Conservation (phyloP, 306 rosid species). For the Pueraria montana region DNA sequence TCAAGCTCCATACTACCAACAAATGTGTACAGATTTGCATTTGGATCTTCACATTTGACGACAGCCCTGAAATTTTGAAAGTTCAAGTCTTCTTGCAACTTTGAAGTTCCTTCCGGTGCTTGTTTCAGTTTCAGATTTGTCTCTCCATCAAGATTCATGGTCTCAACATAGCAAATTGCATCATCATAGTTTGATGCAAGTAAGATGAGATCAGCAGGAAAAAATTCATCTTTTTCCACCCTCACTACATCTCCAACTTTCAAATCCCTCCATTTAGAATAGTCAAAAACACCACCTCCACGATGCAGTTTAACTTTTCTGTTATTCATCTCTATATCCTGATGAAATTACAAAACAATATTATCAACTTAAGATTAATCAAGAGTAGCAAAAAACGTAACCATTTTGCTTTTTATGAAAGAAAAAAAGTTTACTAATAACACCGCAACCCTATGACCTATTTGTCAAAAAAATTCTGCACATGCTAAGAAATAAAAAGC, state of each 20-base stretch:
- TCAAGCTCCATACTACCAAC: conserved; percentile 78
- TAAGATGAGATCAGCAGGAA: conserved; percentile 96
- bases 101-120: conserved; percentile 77
- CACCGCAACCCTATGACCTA: not conserved
- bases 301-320: conserved; percentile 78
- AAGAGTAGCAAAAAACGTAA: conserved; percentile 19
- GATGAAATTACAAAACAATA: conserved; percentile 48
- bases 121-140: conserved; percentile 94
- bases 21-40: conserved; percentile 90
- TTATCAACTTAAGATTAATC: conserved; percentile 46
- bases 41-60: conserved; percentile 94
- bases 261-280: conserved; percentile 89
- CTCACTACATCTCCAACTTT: conserved; percentile 90
- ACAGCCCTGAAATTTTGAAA: conserved; percentile 75
- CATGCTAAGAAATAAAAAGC: not conserved
- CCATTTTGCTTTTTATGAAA: not conserved
- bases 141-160: conserved; percentile 95
- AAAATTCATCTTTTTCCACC: conserved; percentile 90
- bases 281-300: conserved; percentile 67
- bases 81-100: conserved; percentile 70
- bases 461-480: not conserved
- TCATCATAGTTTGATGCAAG: conserved; percentile 93
- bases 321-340: conserved; percentile 97
- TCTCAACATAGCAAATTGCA: conserved; percentile 95
- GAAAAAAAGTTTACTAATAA: not conserved